Base-by-base conservation (phyloP, 2,329 filamentous ascomycete genomes). In the Daldinia eschscholtzii region DNA sequence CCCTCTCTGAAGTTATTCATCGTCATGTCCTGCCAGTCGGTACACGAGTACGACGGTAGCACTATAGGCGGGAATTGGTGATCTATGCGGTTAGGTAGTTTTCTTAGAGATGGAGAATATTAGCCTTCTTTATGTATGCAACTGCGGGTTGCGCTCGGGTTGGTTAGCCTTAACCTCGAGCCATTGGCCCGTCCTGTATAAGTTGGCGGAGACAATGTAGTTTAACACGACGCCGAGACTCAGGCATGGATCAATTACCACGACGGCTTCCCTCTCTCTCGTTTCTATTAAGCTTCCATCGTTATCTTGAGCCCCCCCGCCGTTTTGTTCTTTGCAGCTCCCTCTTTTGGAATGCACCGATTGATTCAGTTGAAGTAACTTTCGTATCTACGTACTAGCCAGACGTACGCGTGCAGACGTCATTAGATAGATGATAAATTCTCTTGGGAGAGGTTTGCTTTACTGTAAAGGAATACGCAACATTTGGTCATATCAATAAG, bases 221-320 rank as follows among this genome's bases (percentile, higher is more conserved):
- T 64, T 37, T 56, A 62, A 65, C 53, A 67, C 30, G 61, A 39
- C 56, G 70, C 70, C 70, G 64, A 72, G 70, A 68, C 70, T 60
- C 61, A n/a, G 26, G 58, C 64, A 68, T 68, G 64, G 20, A 28
- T 58, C 20, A 48, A 48, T 59, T 48, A 56, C 20, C 66, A 58
- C 61, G 39, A 70, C 67, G 58, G 13, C 67, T 23, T 70, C 52
- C 67, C 66, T 61, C 67, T 61, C 65, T 66, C 18, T 46, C 64
- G 70, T 74, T 78, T 77, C 76, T 61, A 76, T 73, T 61, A 62
- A 74, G 71, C 75, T 78, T 78, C 76, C 70, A 78, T 76, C 73
- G 73, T 77, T 78, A 78, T 78, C 75, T 76, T 68, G 67, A 70
- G 70, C 23, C 69, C 74, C 74, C 72, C 69, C 72, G 72, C 67